A percentile compares a stretch with the other conserved stretches of the same genome.
These are phyloP conservation scores for Microbotryum lychnidis-dioicae DNA, from an alignment of 1,284 basidiomycete species.

Conservation along the genomic window DNA sequence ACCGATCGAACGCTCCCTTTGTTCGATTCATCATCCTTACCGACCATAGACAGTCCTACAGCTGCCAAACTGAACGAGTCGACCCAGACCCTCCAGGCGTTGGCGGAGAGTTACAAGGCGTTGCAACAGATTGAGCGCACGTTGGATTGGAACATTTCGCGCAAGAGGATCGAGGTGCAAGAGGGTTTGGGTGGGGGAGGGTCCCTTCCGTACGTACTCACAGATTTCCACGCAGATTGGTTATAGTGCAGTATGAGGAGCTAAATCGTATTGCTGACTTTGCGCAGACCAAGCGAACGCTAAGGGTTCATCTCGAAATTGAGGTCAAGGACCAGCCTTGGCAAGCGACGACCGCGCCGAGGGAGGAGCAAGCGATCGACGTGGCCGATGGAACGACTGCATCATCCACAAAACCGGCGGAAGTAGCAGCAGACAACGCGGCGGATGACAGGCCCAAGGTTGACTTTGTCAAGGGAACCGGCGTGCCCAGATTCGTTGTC, in stretches of 20 bases:
- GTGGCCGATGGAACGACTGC: too few species aligned
- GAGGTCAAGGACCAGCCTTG: conserved; percentile 67
- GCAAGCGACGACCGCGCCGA: conserved; percentile 16
- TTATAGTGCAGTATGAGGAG: too few species aligned
- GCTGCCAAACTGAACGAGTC: conserved; percentile 9
- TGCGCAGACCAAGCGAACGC: conserved; percentile 64
- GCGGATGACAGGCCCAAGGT: conserved; percentile 1
- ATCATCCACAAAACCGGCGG: too few species aligned
- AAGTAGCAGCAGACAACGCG: not conserved
- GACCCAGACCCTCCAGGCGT: conserved; percentile 10
- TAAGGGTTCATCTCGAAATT: conserved; percentile 83
- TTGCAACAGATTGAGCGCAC: conserved; percentile 81
- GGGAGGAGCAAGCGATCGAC: conserved; percentile 4
- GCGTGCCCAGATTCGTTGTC: conserved; percentile 23
- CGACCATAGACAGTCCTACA: conserved; percentile 1
- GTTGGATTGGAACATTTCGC: conserved; percentile 88
- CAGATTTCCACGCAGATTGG: not conserved
- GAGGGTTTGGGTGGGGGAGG: not conserved
- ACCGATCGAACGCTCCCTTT: conserved; percentile 20
- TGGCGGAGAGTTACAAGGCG: conserved; percentile 54
- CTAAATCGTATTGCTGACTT: conserved; percentile 1
- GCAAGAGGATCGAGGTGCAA: conserved; percentile 75
- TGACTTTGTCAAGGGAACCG: conserved; percentile 13
- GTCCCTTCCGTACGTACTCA: not conserved
- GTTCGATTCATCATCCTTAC: not conserved